Evolutionary conservation across 495 filamentous ascomycete species (phyloP).

Genomic region (Podospora tetraspora): DNA sequence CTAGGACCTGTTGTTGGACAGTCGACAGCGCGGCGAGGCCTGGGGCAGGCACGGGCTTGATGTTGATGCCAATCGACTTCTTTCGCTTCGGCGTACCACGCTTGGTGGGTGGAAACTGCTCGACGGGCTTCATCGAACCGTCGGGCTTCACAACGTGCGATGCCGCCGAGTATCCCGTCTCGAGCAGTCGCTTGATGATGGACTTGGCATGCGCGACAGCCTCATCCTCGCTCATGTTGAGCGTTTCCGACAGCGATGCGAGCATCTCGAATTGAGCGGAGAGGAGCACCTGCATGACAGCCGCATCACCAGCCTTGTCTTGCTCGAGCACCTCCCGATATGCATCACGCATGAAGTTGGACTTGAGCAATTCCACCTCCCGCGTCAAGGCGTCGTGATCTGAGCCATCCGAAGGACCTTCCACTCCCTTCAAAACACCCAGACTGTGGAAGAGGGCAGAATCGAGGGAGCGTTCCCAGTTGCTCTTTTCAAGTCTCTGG

Average conservation of each 20-base stretch:
- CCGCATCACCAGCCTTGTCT: conserved; percentile 74
- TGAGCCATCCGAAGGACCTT: conserved; percentile 60
- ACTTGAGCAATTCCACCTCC: conserved; percentile 80
- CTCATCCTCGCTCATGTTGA: conserved; percentile 74
- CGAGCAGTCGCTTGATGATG: conserved; percentile 74
- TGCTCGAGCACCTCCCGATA: conserved; percentile 73
- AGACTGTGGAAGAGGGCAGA: conserved; percentile 83
- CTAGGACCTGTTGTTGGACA: conserved; percentile 34
- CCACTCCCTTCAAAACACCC: conserved; percentile 66
- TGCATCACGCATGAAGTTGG: conserved; percentile 76
- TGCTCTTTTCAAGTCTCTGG: conserved; percentile 67
- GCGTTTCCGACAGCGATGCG: conserved; percentile 69
- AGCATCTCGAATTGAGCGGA: conserved; percentile 90
- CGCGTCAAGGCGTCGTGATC: conserved; percentile 68
- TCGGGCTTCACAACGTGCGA: conserved; percentile 88
- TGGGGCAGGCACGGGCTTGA: conserved; percentile 34
- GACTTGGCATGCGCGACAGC: conserved; percentile 72
- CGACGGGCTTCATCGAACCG: conserved; percentile 59
- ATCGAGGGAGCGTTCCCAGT: conserved; percentile 82
- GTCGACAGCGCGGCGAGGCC: conserved; percentile 35
- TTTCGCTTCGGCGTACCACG: conserved; percentile 69
- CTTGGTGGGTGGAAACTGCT: conserved; percentile 61
- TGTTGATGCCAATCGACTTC: conserved; percentile 45
- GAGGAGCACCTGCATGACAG: conserved; percentile 72
- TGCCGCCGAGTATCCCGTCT: conserved; percentile 62